A percentile compares a stretch with the other conserved stretches of the same genome.
phyloP scores from a whole-genome alignment of 768 basidiomycete species.

The Trametes cubensis region DNA sequence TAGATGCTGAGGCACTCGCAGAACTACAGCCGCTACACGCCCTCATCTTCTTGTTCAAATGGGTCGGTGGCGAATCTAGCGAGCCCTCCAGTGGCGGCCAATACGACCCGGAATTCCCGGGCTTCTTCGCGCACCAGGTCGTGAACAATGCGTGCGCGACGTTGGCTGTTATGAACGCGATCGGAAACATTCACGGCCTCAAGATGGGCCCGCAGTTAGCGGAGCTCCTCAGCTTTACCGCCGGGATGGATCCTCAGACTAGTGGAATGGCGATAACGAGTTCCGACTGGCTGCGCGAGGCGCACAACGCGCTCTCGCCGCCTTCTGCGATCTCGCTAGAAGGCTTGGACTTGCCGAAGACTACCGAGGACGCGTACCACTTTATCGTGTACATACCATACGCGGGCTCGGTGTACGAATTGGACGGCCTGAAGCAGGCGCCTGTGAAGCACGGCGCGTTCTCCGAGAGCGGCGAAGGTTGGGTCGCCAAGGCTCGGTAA shows the following conservation, averaged over 20 bases:
- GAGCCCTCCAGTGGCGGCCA: slow-evolving; percentile 54
- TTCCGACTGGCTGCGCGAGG: slow-evolving; percentile 76
- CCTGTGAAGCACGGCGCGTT: slow-evolving; percentile 83
- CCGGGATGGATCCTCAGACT: slow-evolving; percentile 86
- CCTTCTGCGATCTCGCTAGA: slow-evolving; percentile 87
- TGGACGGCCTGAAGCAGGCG: slow-evolving; percentile 83
- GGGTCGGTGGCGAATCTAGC: slow-evolving; percentile 59
- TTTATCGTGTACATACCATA: slow-evolving; percentile 93
- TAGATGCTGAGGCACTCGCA: slow-evolving; percentile 74
- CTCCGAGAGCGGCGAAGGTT: slow-evolving; percentile 72
- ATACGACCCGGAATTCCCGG: slow-evolving; percentile 76
- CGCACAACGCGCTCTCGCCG: slow-evolving; percentile 92
- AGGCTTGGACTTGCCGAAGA: slow-evolving; percentile 71
- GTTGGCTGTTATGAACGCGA: slow-evolving; percentile 89
- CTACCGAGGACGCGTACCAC: slow-evolving; percentile 86
- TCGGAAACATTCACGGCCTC: slow-evolving; percentile 77
- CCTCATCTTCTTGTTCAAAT: slow-evolving; percentile 96
- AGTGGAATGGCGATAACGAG: slow-evolving; percentile 82
- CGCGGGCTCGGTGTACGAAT: slow-evolving; percentile 84
- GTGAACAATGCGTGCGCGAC: slow-evolving; percentile 98
- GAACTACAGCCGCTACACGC: slow-evolving; percentile 84
- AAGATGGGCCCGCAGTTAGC: slow-evolving; percentile 66
- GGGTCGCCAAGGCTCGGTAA: slow-evolving; percentile 81
- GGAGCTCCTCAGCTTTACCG: slow-evolving; percentile 75
- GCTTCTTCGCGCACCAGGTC: slow-evolving; percentile 92